Base-by-base conservation (phyloP, 768 basidiomycete genomes). In the Rickenella mellea region DNA sequence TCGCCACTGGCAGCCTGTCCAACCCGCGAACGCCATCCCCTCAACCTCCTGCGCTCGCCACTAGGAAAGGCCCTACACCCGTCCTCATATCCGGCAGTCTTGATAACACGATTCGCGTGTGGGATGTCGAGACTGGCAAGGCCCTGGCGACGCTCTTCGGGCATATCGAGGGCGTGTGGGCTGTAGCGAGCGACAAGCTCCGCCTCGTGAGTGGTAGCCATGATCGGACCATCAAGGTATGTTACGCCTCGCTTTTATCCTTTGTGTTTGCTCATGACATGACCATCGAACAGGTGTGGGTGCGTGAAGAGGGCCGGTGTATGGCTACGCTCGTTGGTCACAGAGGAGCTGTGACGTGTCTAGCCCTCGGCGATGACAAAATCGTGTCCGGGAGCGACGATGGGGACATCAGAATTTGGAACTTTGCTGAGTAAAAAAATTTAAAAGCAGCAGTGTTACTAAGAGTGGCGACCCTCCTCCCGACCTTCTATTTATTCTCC, bases 151-250 rank as follows among this genome's bases (percentile, higher is more conserved):
- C 96, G 30, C 73, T 93, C 48, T 99, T 99, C 59, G 96, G 93
- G 1, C 93, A 97, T 59, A 92, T 98, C 52, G 96, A 99, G 57
- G 96, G 96, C 41, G 91, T 99, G 14, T 99, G 96, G 96, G 82
- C 80, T 3, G 85, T 98, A 24, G 91, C 90, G 19, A 80, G 83
- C 50, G 92, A 99, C 60, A 85, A 90, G 56, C 69, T 98, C 54
- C 71, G 94, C 41, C 67, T 99, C 38, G 91, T 92, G 20, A 92
- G 87, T 41, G 93, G 80, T 6, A 93, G 90, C 54, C 94, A 98
- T 56, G 91, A 96, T 63, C 76, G 90, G 22, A 96, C 91, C n/a
- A 85, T 96, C 69, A 96, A 96, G 79, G 92, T 90, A 39, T 47
- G 76, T 58, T 26, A 42, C 32, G 40, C n/a, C n/a, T 44, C 42